phyloP scores from a whole-genome alignment of 2,329 filamentous ascomycete species.

The Byssoonygena ceratinophila region DNA sequence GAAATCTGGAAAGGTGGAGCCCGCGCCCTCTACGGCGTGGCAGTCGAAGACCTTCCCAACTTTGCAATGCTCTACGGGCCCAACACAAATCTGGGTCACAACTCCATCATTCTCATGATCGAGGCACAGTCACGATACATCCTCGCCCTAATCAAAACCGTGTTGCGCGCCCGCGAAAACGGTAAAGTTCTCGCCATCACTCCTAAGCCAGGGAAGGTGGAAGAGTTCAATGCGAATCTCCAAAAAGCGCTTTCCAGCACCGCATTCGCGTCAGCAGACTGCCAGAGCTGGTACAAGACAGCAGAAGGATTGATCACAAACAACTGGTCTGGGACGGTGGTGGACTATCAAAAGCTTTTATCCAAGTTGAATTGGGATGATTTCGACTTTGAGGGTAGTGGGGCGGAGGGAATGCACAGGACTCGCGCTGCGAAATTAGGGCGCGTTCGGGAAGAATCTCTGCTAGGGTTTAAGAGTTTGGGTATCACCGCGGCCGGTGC shows the following conservation, averaged over 20 bases:
- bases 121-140: slow-evolving; percentile 49
- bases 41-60: slow-evolving; percentile 44
- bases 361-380: slow-evolving; percentile 24
- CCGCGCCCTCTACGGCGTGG: slow-evolving; percentile 42
- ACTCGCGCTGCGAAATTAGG: slow-evolving; percentile 15
- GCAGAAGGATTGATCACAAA: slow-evolving; percentile 46
- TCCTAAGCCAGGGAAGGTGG: slow-evolving; percentile 34
- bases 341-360: slow-evolving; percentile 45
- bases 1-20: slow-evolving; percentile 47
- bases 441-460: slow-evolving; percentile 28
- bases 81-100: slow-evolving; percentile 48
- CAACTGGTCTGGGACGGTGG: slow-evolving; percentile 46
- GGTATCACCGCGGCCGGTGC: slow-evolving; percentile 63
- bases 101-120: slow-evolving; percentile 52
- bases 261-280: slow-evolving; percentile 46
- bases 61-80: slow-evolving; percentile 51
- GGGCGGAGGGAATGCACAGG: slow-evolving; percentile 15
- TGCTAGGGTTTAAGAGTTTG: slow-evolving; percentile 21
- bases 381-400: slow-evolving; percentile 20
- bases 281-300: slow-evolving; percentile 49
- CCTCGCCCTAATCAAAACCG: slow-evolving; percentile 39
- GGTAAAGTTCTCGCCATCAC: slow-evolving; percentile 37
- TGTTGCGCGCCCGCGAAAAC: slow-evolving; percentile 38
- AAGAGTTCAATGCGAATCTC: slow-evolving; percentile 39
- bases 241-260: slow-evolving; percentile 37